A percentile compares a stretch with the other conserved stretches of the same genome.
phyloP scores from a whole-genome alignment of 2,329 filamentous ascomycete species.

The Teratosphaeria zuluensis region DNA sequence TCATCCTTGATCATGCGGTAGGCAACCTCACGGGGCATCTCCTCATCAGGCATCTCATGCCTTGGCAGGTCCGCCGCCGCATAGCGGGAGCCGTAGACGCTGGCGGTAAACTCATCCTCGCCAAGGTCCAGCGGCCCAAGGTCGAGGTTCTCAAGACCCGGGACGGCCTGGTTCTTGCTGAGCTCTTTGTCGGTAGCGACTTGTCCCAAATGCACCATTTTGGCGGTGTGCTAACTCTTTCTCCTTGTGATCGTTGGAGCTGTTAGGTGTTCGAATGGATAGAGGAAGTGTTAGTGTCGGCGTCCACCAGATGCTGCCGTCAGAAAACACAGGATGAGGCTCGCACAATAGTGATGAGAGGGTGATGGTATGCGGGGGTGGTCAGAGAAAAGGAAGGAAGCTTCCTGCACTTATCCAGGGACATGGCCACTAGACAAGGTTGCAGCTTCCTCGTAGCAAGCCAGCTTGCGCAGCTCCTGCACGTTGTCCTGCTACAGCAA shows the following conservation, averaged over 20 bases:
- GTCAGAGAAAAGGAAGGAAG: not conserved
- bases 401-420: not conserved
- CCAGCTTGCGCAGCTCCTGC: not conserved
- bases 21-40: constrained; percentile 89
- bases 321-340: not conserved
- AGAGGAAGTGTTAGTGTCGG: not conserved
- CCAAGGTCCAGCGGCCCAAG: constrained; percentile 30
- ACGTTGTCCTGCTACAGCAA: not conserved
- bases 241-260: not conserved
- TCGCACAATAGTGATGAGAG: not conserved
- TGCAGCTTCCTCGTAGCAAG: not conserved
- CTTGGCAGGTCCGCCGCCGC: constrained; percentile 71
- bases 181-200: constrained; percentile 24
- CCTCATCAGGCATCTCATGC: constrained; percentile 75
- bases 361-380: not conserved
- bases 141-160: constrained; percentile 38
- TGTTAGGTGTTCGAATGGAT: not conserved
- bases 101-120: constrained; percentile 57
- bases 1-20: constrained; percentile 96
- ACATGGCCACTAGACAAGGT: not conserved
- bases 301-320: not conserved
- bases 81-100: constrained; percentile 80
- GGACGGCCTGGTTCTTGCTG: constrained; percentile 30
- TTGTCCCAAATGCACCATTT: constrained; percentile 27
- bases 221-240: constrained; percentile 7